phyloP scores from a whole-genome alignment of 2,329 filamentous ascomycete genomes.

The Uncinocarpus reesii region DNA sequence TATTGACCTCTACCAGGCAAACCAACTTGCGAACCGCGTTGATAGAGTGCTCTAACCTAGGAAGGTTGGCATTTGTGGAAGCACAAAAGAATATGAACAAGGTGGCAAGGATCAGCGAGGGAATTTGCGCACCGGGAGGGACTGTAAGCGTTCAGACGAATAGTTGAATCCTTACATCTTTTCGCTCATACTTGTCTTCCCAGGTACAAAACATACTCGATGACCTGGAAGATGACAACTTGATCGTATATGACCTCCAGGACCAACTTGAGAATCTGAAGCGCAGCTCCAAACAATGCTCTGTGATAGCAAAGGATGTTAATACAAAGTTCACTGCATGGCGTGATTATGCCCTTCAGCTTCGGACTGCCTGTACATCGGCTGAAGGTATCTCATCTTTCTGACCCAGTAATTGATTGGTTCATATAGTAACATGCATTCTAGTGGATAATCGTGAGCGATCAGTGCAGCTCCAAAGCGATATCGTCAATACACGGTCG shows the following conservation, averaged over 20 bases:
- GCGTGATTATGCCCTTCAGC: neutral
- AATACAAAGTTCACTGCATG: neutral
- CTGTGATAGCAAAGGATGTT: neutral
- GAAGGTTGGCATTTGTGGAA: neutral
- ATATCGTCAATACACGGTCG: neutral
- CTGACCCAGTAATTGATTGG: no score
- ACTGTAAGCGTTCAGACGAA: neutral
- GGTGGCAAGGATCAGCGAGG: neutral
- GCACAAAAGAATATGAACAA: neutral
- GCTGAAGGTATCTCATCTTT: neutral
- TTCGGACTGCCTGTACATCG: neutral
- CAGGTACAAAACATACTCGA: neutral
- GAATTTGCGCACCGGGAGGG: neutral
- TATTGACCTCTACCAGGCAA: neutral
- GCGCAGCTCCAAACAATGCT: neutral
- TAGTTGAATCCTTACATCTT: neutral
- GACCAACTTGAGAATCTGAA: neutral
- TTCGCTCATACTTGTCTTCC: neutral
- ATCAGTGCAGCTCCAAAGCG: neutral
- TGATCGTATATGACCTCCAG: neutral
- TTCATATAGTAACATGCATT: no score
- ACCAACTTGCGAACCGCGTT: neutral
- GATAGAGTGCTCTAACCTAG: neutral
- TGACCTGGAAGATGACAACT: neutral
- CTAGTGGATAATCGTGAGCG: neutral